Evolutionary conservation across 306 rosid species (phyloP).

Genomic region (Vicia faba): DNA sequence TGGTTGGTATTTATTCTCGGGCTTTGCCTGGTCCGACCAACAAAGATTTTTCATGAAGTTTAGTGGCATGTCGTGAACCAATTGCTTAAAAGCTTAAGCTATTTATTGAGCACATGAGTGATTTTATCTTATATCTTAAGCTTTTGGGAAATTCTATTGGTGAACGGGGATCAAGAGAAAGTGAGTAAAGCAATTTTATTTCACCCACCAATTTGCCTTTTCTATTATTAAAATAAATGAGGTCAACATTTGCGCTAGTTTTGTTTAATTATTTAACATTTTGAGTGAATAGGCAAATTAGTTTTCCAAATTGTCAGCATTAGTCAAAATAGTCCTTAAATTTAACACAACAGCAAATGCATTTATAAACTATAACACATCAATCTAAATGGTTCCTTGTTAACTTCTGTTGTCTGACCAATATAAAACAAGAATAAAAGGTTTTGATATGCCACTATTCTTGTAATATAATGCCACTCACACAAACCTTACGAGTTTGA

Average conservation of each 20-base stretch:
- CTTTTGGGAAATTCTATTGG: too few species aligned
- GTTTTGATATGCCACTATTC: too few species aligned
- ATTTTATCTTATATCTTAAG: too few species aligned
- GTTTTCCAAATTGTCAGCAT: background rate
- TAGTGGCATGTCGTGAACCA: too few species aligned
- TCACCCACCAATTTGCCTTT: background rate
- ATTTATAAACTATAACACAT: background rate
- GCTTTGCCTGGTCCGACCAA: too few species aligned
- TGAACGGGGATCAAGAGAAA: conserved; percentile 95
- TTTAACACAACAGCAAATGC: background rate
- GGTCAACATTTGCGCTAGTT: background rate
- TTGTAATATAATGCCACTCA: too few species aligned
- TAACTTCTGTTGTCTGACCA: background rate
- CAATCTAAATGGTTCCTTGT: background rate
- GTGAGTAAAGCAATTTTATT: conserved; percentile 54
- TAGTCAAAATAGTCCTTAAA: background rate
- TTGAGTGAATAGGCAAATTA: background rate
- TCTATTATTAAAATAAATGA: conserved; percentile 12
- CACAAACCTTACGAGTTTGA: too few species aligned
- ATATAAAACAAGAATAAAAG: too few species aligned
- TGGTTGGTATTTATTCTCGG: too few species aligned
- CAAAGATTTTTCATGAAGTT: too few species aligned
- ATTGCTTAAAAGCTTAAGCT: too few species aligned
- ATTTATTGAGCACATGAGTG: too few species aligned
- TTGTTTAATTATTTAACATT: conserved; percentile 12